A percentile compares a stretch with the other conserved stretches of the same genome.
These are phyloP conservation scores for Trichoderma citrinoviride DNA, from an alignment of 2,329 filamentous ascomycete species.

Conservation along the genomic window DNA sequence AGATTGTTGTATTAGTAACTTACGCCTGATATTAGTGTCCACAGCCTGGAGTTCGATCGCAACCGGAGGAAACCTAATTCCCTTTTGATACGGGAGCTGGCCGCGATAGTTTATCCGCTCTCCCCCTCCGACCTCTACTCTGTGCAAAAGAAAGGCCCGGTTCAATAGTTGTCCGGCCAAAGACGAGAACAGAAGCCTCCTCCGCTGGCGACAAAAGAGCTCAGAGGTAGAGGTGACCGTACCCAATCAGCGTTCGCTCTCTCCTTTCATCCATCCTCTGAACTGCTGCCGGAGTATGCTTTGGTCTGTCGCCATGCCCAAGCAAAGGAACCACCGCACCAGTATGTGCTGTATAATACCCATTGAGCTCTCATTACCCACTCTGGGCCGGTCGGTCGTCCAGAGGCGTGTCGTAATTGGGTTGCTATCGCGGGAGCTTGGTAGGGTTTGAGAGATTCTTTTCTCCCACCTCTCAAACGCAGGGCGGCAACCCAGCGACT, in stretches of 20 bases:
- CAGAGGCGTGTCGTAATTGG: constrained; percentile 20
- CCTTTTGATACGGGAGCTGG: not conserved
- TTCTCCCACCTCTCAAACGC: constrained; percentile 21
- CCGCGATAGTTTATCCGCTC: not conserved
- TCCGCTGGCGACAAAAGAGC: not conserved
- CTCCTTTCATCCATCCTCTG: not conserved
- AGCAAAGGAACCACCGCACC: constrained; percentile 9
- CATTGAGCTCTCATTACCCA: constrained; percentile 3
- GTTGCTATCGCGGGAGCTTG: constrained; percentile 10
- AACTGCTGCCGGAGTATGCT: constrained; percentile 9
- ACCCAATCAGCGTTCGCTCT: not conserved
- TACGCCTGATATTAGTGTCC: constrained; percentile 6
- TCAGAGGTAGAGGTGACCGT: not conserved
- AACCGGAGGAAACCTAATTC: not conserved
- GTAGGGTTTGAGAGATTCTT: constrained; percentile 10
- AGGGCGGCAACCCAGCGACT: constrained; percentile 15
- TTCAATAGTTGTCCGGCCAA: not conserved
- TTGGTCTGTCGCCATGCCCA: constrained; percentile 10
- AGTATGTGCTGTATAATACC: constrained; percentile 11
- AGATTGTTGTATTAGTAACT: not conserved
- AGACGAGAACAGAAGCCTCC: not conserved
- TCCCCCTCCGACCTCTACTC: no score
- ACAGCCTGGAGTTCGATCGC: not conserved
- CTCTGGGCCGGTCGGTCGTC: constrained; percentile 2
- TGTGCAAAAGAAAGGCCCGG: not conserved